phyloP scores from a whole-genome alignment of 1,284 basidiomycete genomes.

The Heterobasidion parviporum region DNA sequence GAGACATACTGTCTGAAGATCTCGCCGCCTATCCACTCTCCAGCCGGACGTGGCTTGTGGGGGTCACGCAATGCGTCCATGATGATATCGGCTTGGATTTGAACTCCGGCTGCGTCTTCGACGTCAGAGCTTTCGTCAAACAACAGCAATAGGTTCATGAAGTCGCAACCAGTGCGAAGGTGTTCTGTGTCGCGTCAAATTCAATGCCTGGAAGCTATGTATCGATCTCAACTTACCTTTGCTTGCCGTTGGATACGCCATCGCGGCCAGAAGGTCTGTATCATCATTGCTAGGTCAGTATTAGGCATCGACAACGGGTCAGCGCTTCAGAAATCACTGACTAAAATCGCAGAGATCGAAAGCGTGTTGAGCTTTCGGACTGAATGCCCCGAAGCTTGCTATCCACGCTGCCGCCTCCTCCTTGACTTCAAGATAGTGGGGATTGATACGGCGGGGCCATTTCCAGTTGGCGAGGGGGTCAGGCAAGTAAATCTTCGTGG shows the following conservation, averaged over 20 bases:
- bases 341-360: slow-evolving; percentile 17
- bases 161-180: slow-evolving; percentile 18
- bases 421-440: slow-evolving; percentile 11
- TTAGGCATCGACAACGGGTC: neutral
- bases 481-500: slow-evolving; percentile 11
- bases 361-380: slow-evolving; percentile 12
- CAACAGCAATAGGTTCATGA: slow-evolving; percentile 27
- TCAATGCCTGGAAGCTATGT: neutral
- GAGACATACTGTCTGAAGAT: slow-evolving; percentile 18
- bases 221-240: slow-evolving; percentile 5
- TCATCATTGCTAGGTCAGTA: neutral
- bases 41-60: slow-evolving; percentile 16
- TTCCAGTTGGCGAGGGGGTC: slow-evolving; percentile 12
- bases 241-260: slow-evolving; percentile 11
- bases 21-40: slow-evolving; percentile 18
- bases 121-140: slow-evolving; percentile 28
- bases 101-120: slow-evolving; percentile 12
- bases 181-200: slow-evolving; percentile 3
- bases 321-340: neutral
- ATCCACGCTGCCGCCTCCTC: slow-evolving; percentile 13
- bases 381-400: slow-evolving; percentile 13
- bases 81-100: slow-evolving; percentile 18
- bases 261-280: slow-evolving; percentile 12
- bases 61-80: slow-evolving; percentile 23
- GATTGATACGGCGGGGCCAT: slow-evolving; percentile 15